Conservation (phyloP, 2,329 filamentous ascomycete genomes). For the Cladosporium sphaerospermum region DNA sequence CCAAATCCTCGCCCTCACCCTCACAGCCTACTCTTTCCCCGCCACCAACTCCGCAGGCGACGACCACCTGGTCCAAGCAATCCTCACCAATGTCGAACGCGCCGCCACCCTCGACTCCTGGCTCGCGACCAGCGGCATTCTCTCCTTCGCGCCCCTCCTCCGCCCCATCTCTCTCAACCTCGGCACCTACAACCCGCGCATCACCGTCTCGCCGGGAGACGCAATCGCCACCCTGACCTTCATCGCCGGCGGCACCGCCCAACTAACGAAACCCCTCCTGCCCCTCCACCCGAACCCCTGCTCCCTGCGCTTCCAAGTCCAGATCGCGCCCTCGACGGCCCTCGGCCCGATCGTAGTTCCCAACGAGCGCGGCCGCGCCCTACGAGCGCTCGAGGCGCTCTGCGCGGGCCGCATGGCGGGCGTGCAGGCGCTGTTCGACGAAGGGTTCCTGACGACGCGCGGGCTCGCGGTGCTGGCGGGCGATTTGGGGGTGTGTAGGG, state of each 20-base stretch:
- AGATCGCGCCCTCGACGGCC: not conserved
- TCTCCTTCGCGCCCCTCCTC: not conserved
- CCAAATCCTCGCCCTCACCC: slow-evolving; percentile 1
- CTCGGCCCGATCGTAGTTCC: not conserved
- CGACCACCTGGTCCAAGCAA: not conserved
- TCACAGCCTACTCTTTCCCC: not conserved
- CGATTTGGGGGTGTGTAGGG: not conserved
- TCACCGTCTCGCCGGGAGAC: not conserved
- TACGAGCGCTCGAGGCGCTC: not conserved
- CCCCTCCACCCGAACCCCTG: no score
- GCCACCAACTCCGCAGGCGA: not conserved
- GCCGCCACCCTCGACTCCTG: not conserved
- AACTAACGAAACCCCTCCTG: no score
- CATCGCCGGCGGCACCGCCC: no score
- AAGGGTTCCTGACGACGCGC: not conserved
- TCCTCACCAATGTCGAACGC: not conserved
- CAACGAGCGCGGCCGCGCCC: slow-evolving; percentile 1
- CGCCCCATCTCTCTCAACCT: slow-evolving; percentile 1
- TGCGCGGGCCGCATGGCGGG: not conserved
- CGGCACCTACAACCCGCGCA: not conserved
- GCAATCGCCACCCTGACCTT: not conserved
- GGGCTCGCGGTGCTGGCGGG: not conserved
- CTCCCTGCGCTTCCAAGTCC: not conserved
- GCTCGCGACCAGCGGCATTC: not conserved
- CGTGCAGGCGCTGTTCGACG: not conserved